Evolutionary conservation across 2,329 filamentous ascomycete genomes (phyloP).

Genomic region (Helicocarpus griseus): DNA sequence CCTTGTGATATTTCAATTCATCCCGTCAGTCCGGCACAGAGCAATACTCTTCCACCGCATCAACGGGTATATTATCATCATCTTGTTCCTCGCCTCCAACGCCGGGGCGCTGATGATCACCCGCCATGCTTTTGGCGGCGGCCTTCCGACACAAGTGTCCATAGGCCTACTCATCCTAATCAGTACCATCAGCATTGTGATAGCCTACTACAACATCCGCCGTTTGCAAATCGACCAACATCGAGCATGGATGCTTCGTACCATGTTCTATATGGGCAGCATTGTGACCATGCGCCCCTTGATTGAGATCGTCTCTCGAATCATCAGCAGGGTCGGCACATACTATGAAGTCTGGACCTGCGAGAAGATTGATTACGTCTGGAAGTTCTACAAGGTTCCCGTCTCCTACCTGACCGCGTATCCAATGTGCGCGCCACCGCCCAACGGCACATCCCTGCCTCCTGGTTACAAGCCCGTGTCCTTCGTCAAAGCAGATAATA

Average conservation of each 20-base stretch:
- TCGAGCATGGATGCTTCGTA: constrained; percentile 54
- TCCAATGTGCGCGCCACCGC: constrained; percentile 11
- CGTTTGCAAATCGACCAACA: constrained; percentile 54
- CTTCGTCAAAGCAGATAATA: constrained; percentile 11
- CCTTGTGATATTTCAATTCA: constrained; percentile 34
- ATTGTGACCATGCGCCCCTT: constrained; percentile 23
- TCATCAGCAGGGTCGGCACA: constrained; percentile 27
- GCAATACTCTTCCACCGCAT: constrained; percentile 48
- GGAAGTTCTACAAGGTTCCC: constrained; percentile 26
- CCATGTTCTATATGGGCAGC: constrained; percentile 36
- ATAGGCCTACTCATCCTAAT: constrained; percentile 37
- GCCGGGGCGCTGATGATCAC: constrained; percentile 46
- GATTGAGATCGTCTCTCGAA: constrained; percentile 32
- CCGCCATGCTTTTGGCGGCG: constrained; percentile 45
- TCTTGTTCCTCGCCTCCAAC: constrained; percentile 39
- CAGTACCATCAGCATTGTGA: constrained; percentile 33
- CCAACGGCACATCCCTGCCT: background rate
- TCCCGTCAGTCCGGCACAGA: constrained; percentile 37
- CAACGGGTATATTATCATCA: constrained; percentile 47
- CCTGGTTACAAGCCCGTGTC: background rate
- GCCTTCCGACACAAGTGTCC: constrained; percentile 39
- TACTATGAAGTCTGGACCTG: constrained; percentile 37
- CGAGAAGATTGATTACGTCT: constrained; percentile 39
- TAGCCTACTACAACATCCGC: constrained; percentile 51
- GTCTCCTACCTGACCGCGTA: constrained; percentile 17